Evolutionary conservation across 202 grass and related monocot species (phyloP), one percentile per base, ranked within the genome.

Genomic region (Schoenoplectus triqueter): DNA sequence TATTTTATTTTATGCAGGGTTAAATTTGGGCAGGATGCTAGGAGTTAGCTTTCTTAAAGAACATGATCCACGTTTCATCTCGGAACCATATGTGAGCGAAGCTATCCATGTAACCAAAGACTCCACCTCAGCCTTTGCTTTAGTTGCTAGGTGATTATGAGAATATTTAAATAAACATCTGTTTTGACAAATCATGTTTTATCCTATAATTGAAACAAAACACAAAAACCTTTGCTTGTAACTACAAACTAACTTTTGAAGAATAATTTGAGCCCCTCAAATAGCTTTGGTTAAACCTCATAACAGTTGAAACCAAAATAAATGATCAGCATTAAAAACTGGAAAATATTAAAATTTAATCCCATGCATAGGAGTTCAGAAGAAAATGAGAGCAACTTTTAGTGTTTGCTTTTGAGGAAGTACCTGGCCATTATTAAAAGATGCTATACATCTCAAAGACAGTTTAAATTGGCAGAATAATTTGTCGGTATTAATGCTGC

Each of bases 11-110:
- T 50, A 82, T 68, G 67, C 86, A 97, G 95, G 95, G 73, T 78
- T 97, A 87, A 97, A 97, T 83, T 87, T 97, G 18, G 78, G 89
- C 51, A 89, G 92, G 83, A 92, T 94, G 92, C 87, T 97, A 66
- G 92, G 95, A 83, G 95, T 94, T 51, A 92, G 87, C 64, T 97
- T 94, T 87, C 82, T 94, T 4, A 97, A 97, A 82, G 92, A 88
- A 83, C 90, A 93, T 78, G 95, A 97, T 39, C 69, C 84, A 40
- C 90, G 90, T 48, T 97, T 97, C 81, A 97, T 92, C 71, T 88
- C 94, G 52, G 92, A 97, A 64, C 94, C 94, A 44, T 94, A 90
- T 59, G 85, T 97, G 66, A 97, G 95, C 71, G 65, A 91, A 82
- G 87, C 84, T 59, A 69, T 94, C 84, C 84, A 49, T 45, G 87